A percentile compares a stretch with the other conserved stretches of the same genome.
These are phyloP conservation scores for Diaporthe amygdali DNA, from an alignment of 2,329 filamentous ascomycete species.

Conservation along the genomic window DNA sequence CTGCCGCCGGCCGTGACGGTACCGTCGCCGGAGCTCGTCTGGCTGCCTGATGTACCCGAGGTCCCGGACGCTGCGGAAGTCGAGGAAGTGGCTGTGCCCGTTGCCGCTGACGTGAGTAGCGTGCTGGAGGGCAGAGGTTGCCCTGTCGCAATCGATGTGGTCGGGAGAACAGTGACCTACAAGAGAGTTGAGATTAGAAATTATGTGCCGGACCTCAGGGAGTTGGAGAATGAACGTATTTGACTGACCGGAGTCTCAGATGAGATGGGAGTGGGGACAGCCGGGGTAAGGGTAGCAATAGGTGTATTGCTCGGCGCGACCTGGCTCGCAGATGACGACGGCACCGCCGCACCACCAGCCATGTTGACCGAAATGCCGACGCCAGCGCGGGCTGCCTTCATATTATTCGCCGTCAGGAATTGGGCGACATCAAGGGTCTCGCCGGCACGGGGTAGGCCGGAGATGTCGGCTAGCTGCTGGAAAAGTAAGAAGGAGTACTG, in stretches of 20 bases:
- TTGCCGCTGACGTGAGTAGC: background rate
- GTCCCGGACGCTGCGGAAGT: background rate
- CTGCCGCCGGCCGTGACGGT: background rate
- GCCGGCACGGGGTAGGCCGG: background rate
- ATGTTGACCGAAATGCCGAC: background rate
- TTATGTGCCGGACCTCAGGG: no score
- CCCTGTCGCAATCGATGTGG: background rate
- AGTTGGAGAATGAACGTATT: fast-evolving
- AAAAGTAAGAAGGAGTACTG: slow-evolving; percentile 11
- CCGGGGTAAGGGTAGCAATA: background rate
- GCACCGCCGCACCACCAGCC: background rate
- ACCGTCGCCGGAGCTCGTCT: background rate
- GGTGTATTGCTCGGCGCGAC: background rate
- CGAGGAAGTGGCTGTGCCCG: background rate
- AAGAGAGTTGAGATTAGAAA: background rate
- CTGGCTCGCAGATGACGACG: background rate
- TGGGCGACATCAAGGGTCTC: background rate
- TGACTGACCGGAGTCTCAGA: background rate
- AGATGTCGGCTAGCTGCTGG: background rate
- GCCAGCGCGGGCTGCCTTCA: background rate
- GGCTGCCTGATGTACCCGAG: background rate
- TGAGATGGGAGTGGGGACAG: background rate
- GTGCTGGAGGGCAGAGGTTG: background rate
- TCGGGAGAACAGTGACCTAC: background rate
- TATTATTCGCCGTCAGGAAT: background rate